Evolutionary conservation across 2,329 filamentous ascomycete genomes (phyloP), one percentile per base, ranked within the genome.

Genomic region (Trichoderma sp.): DNA sequence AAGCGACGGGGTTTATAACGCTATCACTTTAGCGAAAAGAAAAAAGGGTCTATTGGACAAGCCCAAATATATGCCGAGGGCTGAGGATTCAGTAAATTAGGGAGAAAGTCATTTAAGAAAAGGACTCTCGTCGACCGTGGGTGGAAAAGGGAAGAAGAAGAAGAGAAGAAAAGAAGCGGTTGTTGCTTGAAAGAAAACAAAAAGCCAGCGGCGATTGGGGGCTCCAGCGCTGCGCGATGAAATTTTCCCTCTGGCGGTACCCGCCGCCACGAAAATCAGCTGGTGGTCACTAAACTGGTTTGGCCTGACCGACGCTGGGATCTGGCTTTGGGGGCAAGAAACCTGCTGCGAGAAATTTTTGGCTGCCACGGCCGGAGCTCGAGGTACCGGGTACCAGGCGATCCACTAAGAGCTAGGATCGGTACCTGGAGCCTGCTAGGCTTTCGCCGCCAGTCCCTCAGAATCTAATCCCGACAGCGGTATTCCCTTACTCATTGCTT

Each of bases 1-100:
- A 52, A 43, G 40, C 55, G 63, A 67, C 63, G 63, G 63, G 63
- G 63, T 67, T 67, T 49, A 67, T 59, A 67, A 64, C 63, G 63
- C 63, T 67, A 67, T 58, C 63, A 52, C 29, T 24, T 67, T 67
- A 67, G 63, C 63, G 63, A 67, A 56, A 59, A 66, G 52, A 35
- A 35, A 66, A 59, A 35, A 35, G 33, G 40, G 19, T 35, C 47
- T 8, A 21, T 21, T 49, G n/a, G 29, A 8, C 40, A 67, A 37
- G 24, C 40, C 53, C 53, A 27, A 40, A 43, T 8, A 59, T 43
- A 40, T 43, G 63, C 58, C 55, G 59, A 67, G 63, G 63, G 63
- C 55, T 43, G 40, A 8, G 16, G 7, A 2, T 4, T 59, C 10
- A 27, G 16, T 31, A 52, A 67, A 66, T 56, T 67, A 67, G 55